Evolutionary conservation across 2,329 filamentous ascomycete genomes (phyloP).

Genomic region (Paecilomyces niveus): DNA sequence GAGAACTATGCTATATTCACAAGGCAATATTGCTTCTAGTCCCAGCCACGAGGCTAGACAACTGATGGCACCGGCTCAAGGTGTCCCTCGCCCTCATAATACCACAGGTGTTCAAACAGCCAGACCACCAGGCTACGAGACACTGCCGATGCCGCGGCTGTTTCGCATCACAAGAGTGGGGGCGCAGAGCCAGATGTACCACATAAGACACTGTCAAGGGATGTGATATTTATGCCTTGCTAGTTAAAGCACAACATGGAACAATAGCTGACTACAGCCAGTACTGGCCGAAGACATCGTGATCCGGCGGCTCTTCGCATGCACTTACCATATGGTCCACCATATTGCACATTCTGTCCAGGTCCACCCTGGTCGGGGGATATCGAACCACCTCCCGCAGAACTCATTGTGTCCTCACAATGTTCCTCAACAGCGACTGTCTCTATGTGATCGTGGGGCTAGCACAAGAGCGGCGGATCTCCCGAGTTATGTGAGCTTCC

Average conservation of each 20-base stretch:
- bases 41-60: not conserved
- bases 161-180: not conserved
- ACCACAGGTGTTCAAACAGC: not conserved
- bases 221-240: not conserved
- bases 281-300: too few species aligned
- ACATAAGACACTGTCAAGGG: not conserved
- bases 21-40: not conserved
- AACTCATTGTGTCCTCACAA: conserved; percentile 1
- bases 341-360: conserved; percentile 7
- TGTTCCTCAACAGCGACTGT: not conserved
- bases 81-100: too few species aligned
- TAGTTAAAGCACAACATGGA: not conserved
- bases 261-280: not conserved
- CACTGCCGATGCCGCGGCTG: not conserved
- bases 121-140: not conserved
- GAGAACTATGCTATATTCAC: not conserved
- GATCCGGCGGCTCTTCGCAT: not conserved
- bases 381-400: conserved; percentile 17
- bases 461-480: not conserved
- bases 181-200: not conserved
- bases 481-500: not conserved
- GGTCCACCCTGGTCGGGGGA: conserved; percentile 14
- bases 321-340: conserved; percentile 11
- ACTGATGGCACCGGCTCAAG: not conserved
- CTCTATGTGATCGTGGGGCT: not conserved